phyloP scores from a whole-genome alignment of 2,329 filamentous ascomycete species.

The Dactylellina leptospora region DNA sequence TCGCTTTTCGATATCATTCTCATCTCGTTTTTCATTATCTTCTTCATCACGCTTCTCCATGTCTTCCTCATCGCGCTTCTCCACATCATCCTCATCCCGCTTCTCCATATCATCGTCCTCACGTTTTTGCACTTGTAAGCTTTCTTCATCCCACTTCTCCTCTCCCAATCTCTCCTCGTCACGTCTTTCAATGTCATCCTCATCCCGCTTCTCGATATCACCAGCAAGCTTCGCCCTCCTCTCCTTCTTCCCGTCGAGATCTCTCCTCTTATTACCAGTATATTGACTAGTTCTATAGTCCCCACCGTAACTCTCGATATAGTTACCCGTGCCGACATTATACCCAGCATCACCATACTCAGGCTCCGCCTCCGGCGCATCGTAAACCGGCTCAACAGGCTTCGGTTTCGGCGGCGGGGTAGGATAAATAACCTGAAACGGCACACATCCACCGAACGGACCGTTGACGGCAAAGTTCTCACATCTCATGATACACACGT shows the following conservation, averaged over 20 bases:
- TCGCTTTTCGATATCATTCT: too few relatives aligned
- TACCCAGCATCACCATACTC: constrained; percentile 1
- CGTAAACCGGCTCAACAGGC: neutral
- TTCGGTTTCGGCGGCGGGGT: neutral
- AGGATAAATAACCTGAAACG: constrained; percentile 57
- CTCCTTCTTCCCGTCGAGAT: neutral
- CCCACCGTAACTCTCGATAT: constrained; percentile 1
- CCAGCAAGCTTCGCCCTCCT: neutral
- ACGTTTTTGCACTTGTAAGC: too few relatives aligned
- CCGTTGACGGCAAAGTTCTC: constrained; percentile 8
- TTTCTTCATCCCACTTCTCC: too few relatives aligned
- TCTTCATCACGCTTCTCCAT: too few relatives aligned
- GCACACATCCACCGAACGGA: constrained; percentile 3
- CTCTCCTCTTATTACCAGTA: neutral
- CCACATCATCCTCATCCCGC: too few relatives aligned
- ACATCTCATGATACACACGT: constrained; percentile 6
- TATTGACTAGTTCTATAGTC: neutral
- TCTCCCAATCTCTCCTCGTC: too few relatives aligned
- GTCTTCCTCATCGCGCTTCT: too few relatives aligned
- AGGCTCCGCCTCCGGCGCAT: neutral
- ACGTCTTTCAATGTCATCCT: too few relatives aligned
- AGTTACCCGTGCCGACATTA: constrained; percentile 1
- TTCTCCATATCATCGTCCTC: too few relatives aligned
- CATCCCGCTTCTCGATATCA: too few relatives aligned
- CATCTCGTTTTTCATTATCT: too few relatives aligned